phyloP scores from a whole-genome alignment of 169 alveolate species.

The Cardiosporidium cionae region DNA sequence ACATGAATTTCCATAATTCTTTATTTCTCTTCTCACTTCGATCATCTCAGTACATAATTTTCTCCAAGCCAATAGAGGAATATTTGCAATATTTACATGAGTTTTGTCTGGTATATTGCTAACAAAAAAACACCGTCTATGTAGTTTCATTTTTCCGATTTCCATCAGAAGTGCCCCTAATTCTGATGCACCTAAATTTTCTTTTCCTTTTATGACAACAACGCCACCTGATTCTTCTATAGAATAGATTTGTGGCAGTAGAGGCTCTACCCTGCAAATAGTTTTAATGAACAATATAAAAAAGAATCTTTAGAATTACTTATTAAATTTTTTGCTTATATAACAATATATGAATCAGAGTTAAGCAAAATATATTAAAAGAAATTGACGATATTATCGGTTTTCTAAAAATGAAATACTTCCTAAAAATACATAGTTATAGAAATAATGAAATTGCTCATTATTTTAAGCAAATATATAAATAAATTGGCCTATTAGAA shows the following conservation, averaged over 20 bases:
- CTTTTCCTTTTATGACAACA: slow-evolving; percentile 49
- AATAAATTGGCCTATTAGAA: no score
- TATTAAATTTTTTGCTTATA: no score
- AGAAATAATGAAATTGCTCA: no score
- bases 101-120: slow-evolving; percentile 60
- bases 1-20: neutral
- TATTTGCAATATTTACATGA: slow-evolving; percentile 50
- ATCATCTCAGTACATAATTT: slow-evolving; percentile 56
- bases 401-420: no score
- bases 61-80: slow-evolving; percentile 57
- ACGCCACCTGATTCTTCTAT: slow-evolving; percentile 53
- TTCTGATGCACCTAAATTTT: slow-evolving; percentile 49
- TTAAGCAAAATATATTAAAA: no score
- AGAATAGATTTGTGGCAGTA: slow-evolving; percentile 50
- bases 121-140: slow-evolving; percentile 41
- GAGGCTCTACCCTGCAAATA: slow-evolving; percentile 52
- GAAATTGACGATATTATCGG: no score
- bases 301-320: neutral
- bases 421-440: no score
- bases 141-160: slow-evolving; percentile 34
- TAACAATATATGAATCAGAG: no score
- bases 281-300: neutral
- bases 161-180: slow-evolving; percentile 30
- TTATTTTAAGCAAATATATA: no score
- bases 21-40: slow-evolving; percentile 13